Percentiles rank a stretch among this genome's conserved stretches.
These are phyloP conservation scores for Saccharomyces eubayanus DNA, from an alignment of 805 yeast species.

Conservation along the genomic window DNA sequence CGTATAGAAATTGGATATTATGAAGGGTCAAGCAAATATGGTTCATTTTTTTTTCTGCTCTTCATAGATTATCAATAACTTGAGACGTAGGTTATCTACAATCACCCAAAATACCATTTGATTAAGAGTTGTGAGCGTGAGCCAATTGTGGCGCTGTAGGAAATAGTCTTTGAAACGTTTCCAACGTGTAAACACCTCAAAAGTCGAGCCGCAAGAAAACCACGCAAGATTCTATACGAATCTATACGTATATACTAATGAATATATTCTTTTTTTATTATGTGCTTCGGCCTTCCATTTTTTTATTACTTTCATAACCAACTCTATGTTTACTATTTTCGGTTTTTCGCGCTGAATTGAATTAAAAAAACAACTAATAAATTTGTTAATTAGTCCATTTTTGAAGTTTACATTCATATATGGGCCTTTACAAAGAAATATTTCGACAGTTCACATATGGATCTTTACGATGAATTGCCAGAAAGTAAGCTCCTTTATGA, in stretches of 20 bases:
- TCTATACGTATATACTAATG: neutral
- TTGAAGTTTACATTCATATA: neutral
- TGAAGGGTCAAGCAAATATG: neutral
- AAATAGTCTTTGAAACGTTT: neutral
- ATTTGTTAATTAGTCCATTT: neutral
- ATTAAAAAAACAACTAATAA: neutral
- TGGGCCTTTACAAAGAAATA: neutral
- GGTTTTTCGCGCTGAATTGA: neutral
- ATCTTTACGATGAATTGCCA: slow-evolving; percentile 36
- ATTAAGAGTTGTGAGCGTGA: neutral
- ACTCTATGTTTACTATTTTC: neutral
- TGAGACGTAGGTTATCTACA: neutral
- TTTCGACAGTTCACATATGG: slow-evolving; percentile 27
- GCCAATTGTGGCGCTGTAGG: neutral
- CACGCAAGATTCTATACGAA: neutral
- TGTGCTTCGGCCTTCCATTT: no score
- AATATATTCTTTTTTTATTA: neutral
- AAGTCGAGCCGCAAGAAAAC: neutral
- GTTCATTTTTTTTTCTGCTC: neutral
- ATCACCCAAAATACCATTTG: neutral
- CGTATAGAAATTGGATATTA: neutral
- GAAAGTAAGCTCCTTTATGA: slow-evolving; percentile 30
- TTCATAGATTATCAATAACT: neutral
- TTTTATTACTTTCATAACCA: neutral
- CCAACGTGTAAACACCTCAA: neutral